Base-by-base conservation (phyloP, 805 yeast species). In the Maudiozyma turicensis region DNA sequence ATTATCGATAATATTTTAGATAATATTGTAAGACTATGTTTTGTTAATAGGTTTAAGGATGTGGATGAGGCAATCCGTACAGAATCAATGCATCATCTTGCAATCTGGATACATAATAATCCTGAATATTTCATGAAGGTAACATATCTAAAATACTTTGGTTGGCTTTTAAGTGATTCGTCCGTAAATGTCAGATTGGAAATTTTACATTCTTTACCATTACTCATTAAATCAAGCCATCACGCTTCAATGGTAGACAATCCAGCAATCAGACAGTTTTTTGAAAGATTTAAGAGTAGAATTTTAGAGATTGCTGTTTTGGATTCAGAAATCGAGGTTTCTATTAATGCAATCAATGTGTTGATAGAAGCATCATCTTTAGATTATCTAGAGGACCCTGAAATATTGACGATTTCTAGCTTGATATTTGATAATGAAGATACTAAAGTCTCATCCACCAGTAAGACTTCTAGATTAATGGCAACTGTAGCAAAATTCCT, bases 141-240 rank as follows among this genome's bases (percentile, higher is more conserved):
- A 10, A 70, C 81, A 1, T 86, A 81, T 58, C 71, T 88, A 53
- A 76, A 89, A 53, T 86, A 85, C 63, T 74, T 85, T 58, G 95
- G 95, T 5, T 85, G 95, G 95, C 70, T 86, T 34, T 68, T 90
- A 40, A 81, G 90, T n/a, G 96, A 89, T 59, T 70, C 78, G 2
- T 74, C 77, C 13, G 64, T 75, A 9, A 53, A 61, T 3, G 95
- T 86, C 1, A 74, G 95, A 55, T 61, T 72, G 8, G 88, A 85
- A 55, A 89, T 81, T 1, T 60, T 84, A 29, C 77, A 72, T 54
- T 72, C 75, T 4, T 66, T 89, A 42, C 65, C 66, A 3, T 50
- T 61, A 70, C 10, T 79, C 69, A 56, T 65, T 81, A 59, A 51
- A 8, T 48, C 50, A 14, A 50, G 49, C 33, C 54, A 48, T 9